A percentile compares a stretch with the other conserved stretches of the same genome.
Evolutionary conservation across 140 eudicot species (phyloP).

Genomic region (Anethum foeniculum): DNA sequence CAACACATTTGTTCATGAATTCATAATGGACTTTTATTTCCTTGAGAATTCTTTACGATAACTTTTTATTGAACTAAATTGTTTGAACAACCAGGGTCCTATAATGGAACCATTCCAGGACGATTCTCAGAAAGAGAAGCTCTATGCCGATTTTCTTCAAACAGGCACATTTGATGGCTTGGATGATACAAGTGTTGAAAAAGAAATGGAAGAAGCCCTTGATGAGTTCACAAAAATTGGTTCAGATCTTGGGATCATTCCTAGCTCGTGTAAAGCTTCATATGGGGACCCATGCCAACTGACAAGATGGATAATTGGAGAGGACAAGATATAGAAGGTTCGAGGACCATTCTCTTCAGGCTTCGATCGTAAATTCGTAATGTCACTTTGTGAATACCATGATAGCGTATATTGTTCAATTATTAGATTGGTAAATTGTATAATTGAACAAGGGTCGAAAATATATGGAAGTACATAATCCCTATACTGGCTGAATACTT

Average conservation of each 20-base stretch:
- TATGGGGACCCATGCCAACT: slow-evolving; percentile 64
- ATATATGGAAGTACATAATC: background rate
- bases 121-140: slow-evolving; percentile 58
- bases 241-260: slow-evolving; percentile 72
- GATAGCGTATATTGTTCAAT: background rate
- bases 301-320: slow-evolving; percentile 86
- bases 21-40: background rate
- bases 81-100: slow-evolving; percentile 44
- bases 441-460: background rate
- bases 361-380: too few species aligned
- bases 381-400: slow-evolving; percentile 2
- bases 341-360: background rate
- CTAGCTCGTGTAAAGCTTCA: slow-evolving; percentile 46
- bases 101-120: slow-evolving; percentile 65
- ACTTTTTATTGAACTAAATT: background rate
- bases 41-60: background rate
- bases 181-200: slow-evolving; percentile 55
- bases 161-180: slow-evolving; percentile 32
- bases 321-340: slow-evolving; percentile 32
- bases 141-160: slow-evolving; percentile 49
- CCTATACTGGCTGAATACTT: background rate
- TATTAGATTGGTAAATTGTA: background rate
- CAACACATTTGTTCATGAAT: background rate
- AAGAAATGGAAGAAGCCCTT: slow-evolving; percentile 76
- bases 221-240: slow-evolving; percentile 45